Conservation (phyloP, 169 alveolate species). For the Perkinsus olseni region DNA sequence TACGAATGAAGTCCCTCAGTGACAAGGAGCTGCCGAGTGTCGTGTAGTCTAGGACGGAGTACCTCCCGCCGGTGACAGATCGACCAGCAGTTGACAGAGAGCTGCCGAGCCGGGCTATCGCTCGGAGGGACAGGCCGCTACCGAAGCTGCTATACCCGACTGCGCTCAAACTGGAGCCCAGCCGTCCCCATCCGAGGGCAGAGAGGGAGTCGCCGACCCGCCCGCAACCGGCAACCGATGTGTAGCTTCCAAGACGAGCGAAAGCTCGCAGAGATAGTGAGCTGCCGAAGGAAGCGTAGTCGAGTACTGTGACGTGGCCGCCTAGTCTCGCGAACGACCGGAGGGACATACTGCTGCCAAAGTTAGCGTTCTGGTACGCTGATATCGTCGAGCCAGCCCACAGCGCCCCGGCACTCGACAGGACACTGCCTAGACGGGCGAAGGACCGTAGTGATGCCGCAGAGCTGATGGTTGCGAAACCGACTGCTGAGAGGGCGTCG, state of each 20-base stretch:
- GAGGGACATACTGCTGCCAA: neutral
- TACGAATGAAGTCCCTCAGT: neutral
- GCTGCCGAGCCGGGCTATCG: neutral
- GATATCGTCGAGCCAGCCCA: slow-evolving; percentile 5
- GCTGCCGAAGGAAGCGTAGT: neutral
- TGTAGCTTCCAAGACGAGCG: neutral
- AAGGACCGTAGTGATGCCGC: neutral
- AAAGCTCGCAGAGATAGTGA: neutral
- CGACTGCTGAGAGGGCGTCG: neutral
- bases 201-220: neutral
- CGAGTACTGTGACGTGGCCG: neutral
- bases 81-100: neutral
- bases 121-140: neutral
- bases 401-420: neutral
- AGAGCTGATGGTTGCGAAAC: neutral
- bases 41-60: neutral
- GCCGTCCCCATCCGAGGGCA: neutral
- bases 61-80: neutral
- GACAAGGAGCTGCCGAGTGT: neutral
- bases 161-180: neutral
- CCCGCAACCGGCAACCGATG: neutral
- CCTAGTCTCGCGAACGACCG: neutral
- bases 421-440: neutral
- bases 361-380: neutral
- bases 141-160: slow-evolving; percentile 5